phyloP scores from a whole-genome alignment of 2,329 filamentous ascomycete species.

The Intubia oerlemansii region DNA sequence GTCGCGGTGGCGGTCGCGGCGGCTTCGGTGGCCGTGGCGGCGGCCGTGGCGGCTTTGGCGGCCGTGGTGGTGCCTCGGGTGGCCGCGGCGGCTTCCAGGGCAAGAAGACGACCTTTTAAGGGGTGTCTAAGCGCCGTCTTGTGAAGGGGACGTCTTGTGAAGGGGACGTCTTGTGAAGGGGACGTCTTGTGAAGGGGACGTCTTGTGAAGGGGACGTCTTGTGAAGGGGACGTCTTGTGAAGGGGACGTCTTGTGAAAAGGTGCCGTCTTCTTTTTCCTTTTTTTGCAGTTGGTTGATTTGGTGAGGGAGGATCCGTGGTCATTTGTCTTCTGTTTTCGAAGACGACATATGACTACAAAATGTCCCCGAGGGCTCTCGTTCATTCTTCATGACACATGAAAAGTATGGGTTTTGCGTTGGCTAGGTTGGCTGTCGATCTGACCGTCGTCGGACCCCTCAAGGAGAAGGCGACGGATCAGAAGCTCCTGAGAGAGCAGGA shows the following conservation, averaged over 20 bases:
- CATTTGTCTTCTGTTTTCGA: neutral
- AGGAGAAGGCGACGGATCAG: no score
- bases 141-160: no score
- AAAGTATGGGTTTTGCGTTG: constrained; percentile 16
- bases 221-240: no score
- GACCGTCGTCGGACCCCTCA: no score
- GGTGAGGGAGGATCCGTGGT: no score
- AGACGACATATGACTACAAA: no score
- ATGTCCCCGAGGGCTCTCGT: constrained; percentile 19
- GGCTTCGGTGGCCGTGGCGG: constrained; percentile 34
- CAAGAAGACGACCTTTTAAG: constrained; percentile 46
- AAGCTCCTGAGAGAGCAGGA: constrained; percentile 35
- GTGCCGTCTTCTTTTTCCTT: no score
- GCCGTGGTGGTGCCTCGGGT: constrained; percentile 35
- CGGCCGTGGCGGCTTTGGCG: constrained; percentile 30
- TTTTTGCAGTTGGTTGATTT: no score
- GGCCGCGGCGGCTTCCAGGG: constrained; percentile 46
- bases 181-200: no score
- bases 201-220: no score
- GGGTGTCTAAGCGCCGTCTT: constrained; percentile 1
- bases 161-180: no score
- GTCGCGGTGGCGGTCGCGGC: constrained; percentile 28
- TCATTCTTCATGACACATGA: constrained; percentile 8
- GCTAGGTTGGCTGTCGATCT: constrained; percentile 38
- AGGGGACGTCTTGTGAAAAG: no score